Conservation (phyloP, 305 asterid genomes). For the Galium porrigens region DNA sequence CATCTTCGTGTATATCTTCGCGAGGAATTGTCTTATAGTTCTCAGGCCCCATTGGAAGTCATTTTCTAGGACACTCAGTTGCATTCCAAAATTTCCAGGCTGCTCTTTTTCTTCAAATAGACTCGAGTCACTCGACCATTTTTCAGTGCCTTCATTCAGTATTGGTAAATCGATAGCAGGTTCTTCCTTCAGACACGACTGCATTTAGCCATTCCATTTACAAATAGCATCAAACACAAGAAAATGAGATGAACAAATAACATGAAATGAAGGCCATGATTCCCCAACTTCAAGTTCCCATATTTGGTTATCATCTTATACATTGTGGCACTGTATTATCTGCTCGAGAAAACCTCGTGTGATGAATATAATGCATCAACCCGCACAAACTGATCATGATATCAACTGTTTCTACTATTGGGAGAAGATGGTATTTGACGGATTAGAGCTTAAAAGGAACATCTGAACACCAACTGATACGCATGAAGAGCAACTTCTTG, state of each 20-base stretch:
- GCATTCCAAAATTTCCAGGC: background rate
- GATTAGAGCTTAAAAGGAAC: background rate
- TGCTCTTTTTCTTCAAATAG: slow-evolving; percentile 12
- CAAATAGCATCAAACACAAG: background rate
- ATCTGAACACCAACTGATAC: slow-evolving; percentile 5
- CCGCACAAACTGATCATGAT: slow-evolving; percentile 6
- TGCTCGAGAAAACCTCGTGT: background rate
- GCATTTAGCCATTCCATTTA: slow-evolving; percentile 17
- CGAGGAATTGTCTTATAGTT: slow-evolving; percentile 41
- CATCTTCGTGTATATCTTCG: slow-evolving; percentile 31
- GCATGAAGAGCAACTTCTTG: background rate
- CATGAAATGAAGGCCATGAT: slow-evolving; percentile 3
- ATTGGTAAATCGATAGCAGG: slow-evolving; percentile 11
- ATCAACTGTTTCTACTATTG: background rate
- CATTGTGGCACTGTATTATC: too few species aligned
- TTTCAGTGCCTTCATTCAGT: slow-evolving; percentile 21
- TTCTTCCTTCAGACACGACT: slow-evolving; percentile 23
- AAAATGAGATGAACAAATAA: background rate
- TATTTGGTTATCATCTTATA: too few species aligned
- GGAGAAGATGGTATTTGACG: background rate
- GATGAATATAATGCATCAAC: background rate
- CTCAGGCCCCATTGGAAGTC: slow-evolving; percentile 50
- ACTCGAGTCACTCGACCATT: slow-evolving; percentile 11
- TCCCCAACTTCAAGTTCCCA: background rate
- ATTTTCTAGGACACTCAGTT: slow-evolving; percentile 18